Percentiles rank a stretch among this genome's conserved stretches.
Conservation (phyloP, 495 filamentous ascomycete genomes). For the Talaromyces liani region DNA sequence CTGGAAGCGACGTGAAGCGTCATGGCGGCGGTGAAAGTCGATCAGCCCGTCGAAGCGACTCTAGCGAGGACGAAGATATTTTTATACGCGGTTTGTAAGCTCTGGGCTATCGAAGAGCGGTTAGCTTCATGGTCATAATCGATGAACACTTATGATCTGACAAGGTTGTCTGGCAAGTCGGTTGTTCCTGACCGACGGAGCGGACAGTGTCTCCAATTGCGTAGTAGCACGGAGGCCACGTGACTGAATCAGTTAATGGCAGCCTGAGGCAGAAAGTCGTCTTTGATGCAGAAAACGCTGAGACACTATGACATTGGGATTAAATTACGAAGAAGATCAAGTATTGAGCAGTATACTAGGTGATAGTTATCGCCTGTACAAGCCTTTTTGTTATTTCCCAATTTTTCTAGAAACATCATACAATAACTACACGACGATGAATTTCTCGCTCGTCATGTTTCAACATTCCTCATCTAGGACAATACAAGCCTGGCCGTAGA, state of each 20-base stretch:
- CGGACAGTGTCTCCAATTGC: background rate
- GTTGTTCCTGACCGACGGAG: background rate
- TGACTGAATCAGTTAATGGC: background rate
- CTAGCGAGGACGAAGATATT: background rate
- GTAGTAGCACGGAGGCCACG: background rate
- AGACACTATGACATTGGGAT: too few species aligned
- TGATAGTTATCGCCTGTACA: background rate
- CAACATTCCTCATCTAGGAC: background rate
- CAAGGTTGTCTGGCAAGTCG: background rate
- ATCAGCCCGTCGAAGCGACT: background rate
- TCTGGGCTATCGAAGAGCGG: background rate
- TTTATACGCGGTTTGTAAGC: background rate
- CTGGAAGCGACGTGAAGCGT: background rate
- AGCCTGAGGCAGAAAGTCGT: background rate
- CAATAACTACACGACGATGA: background rate
- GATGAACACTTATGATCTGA: background rate
- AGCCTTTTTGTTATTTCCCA: background rate
- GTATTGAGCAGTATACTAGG: background rate
- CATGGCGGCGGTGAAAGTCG: background rate
- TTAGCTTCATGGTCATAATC: background rate
- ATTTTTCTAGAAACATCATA: background rate
- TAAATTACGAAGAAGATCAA: background rate
- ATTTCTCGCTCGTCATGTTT: background rate
- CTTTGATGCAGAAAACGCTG: too few species aligned
- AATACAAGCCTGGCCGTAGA: background rate